A percentile compares a stretch with the other conserved stretches of the same genome.
phyloP scores from a whole-genome alignment of 768 basidiomycete genomes.

The Hygrocybe punicea region DNA sequence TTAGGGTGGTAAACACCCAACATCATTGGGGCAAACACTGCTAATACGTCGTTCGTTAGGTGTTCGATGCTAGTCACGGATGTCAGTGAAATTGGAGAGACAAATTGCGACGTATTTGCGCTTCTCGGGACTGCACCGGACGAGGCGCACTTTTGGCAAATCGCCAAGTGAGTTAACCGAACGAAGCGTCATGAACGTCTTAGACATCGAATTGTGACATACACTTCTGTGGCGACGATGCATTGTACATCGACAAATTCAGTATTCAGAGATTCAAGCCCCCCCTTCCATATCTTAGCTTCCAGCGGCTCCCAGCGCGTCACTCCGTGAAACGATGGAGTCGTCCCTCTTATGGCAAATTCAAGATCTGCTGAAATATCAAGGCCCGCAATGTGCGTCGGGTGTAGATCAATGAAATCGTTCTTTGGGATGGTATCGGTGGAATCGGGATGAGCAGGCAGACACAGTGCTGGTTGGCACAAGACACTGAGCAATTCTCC shows the following conservation, averaged over 20 bases:
- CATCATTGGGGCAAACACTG: constrained; percentile 63
- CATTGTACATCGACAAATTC: constrained; percentile 65
- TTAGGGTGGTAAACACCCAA: constrained; percentile 77
- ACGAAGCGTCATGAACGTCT: no score
- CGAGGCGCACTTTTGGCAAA: background rate
- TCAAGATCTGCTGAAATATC: constrained; percentile 62
- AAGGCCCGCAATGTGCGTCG: constrained; percentile 58
- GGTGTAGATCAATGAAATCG: constrained; percentile 56
- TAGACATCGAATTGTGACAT: constrained; percentile 25
- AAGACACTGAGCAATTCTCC: constrained; percentile 69
- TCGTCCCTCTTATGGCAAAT: constrained; percentile 48
- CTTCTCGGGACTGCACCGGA: background rate
- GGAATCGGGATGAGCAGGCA: constrained; percentile 39
- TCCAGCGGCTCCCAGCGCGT: constrained; percentile 65
- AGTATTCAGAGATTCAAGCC: constrained; percentile 63
- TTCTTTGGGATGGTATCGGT: constrained; percentile 36
- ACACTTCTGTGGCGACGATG: constrained; percentile 82
- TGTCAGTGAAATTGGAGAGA: constrained; percentile 6
- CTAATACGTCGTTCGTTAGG: constrained; percentile 54
- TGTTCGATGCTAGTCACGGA: constrained; percentile 67
- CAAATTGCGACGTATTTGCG: background rate
- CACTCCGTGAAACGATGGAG: constrained; percentile 38
- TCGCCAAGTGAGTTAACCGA: no score
- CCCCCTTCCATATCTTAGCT: constrained; percentile 72
- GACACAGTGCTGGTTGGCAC: constrained; percentile 72